Conservation (phyloP, 2,329 filamentous ascomycete genomes). For the Trichoderma endophyticum region DNA sequence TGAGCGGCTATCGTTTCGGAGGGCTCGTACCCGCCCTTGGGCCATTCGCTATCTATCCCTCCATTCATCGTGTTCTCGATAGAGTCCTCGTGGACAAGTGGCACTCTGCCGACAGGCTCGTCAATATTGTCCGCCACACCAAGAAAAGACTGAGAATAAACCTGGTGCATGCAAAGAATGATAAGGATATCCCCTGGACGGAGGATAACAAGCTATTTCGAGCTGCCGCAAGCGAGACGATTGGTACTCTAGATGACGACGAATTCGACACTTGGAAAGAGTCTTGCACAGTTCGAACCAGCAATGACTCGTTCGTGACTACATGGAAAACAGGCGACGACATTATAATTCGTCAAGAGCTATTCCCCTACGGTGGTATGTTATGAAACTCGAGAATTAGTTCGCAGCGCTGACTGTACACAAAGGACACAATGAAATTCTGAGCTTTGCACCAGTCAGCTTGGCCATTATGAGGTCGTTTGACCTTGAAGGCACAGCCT, state of each 20-base stretch:
- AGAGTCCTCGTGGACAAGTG: slow-evolving; percentile 73
- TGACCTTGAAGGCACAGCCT: slow-evolving; percentile 39
- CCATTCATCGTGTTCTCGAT: slow-evolving; percentile 59
- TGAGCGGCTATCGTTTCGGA: slow-evolving; percentile 74
- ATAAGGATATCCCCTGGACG: slow-evolving; percentile 75
- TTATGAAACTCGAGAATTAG: not conserved
- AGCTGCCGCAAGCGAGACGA: slow-evolving; percentile 53
- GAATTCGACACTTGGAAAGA: slow-evolving; percentile 46
- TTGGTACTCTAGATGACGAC: slow-evolving; percentile 35
- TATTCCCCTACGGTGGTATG: slow-evolving; percentile 55
- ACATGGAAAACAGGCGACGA: slow-evolving; percentile 44
- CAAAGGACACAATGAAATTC: slow-evolving; percentile 66
- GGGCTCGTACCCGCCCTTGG: slow-evolving; percentile 77
- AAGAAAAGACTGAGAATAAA: slow-evolving; percentile 59
- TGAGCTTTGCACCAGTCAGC: slow-evolving; percentile 61
- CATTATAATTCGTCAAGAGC: slow-evolving; percentile 51
- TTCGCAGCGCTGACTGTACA: not conserved
- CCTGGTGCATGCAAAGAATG: slow-evolving; percentile 76
- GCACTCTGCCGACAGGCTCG: slow-evolving; percentile 67
- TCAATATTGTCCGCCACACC: slow-evolving; percentile 51
- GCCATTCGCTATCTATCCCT: slow-evolving; percentile 66
- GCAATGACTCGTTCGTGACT: slow-evolving; percentile 47
- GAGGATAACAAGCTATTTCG: slow-evolving; percentile 65
- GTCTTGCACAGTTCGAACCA: slow-evolving; percentile 41
- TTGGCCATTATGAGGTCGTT: slow-evolving; percentile 66